A percentile compares a stretch with the other conserved stretches of the same genome.
Conservation (phyloP, 306 rosid genomes). For the Acacia confusa region DNA sequence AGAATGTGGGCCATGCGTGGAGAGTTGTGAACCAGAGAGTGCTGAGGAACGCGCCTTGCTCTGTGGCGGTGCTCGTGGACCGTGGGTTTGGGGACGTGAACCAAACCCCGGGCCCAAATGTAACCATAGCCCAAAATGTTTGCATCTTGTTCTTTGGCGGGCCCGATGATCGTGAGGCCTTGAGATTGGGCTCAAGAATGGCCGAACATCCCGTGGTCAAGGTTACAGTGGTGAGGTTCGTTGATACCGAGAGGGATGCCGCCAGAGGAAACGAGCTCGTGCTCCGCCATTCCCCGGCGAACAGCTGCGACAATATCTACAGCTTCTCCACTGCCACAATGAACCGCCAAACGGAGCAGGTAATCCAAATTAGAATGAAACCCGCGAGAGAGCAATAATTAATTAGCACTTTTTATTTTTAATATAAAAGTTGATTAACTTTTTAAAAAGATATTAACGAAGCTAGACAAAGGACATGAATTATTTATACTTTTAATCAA, state of each 20-base stretch:
- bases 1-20: conserved; percentile 70
- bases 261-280: neutral
- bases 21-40: conserved; percentile 71
- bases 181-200: conserved; percentile 45
- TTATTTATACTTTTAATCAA: too few species aligned
- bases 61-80: conserved; percentile 72
- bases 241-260: conserved; percentile 11
- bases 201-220: neutral
- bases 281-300: neutral
- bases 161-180: conserved; percentile 78
- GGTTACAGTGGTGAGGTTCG: conserved; percentile 48
- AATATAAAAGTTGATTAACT: too few species aligned
- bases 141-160: conserved; percentile 81
- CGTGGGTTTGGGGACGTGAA: conserved; percentile 52
- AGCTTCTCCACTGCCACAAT: neutral
- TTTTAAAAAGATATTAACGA: too few species aligned
- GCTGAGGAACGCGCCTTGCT: conserved; percentile 68
- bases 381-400: neutral
- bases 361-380: neutral
- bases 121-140: conserved; percentile 23
- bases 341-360: neutral
- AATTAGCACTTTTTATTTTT: too few species aligned
- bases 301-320: neutral
- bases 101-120: conserved; percentile 28
- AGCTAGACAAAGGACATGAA: too few species aligned